phyloP scores from a whole-genome alignment of 768 basidiomycete species.

The Lanmaoa pseudosensibilis region DNA sequence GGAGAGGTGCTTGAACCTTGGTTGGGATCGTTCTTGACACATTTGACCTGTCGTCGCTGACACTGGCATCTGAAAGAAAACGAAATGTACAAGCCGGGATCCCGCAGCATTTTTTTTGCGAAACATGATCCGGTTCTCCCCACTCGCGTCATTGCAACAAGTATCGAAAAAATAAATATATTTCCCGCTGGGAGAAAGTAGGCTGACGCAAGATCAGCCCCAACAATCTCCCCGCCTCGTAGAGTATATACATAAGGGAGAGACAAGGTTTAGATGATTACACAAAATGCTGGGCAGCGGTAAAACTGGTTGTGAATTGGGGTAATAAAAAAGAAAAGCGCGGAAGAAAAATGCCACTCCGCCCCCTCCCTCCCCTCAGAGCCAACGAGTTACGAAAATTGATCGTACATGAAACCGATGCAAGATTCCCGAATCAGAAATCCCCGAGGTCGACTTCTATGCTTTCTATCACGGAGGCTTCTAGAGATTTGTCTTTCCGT shows the following conservation, averaged over 20 bases:
- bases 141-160: background rate
- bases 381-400: background rate
- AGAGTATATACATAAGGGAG: constrained; percentile 6
- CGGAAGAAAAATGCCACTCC: background rate
- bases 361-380: background rate
- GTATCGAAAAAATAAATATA: background rate
- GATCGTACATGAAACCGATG: constrained; percentile 1
- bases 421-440: constrained; percentile 44
- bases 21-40: no score
- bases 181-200: background rate
- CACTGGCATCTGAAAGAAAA: no score
- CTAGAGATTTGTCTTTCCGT: constrained; percentile 45
- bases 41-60: no score
- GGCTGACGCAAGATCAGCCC: constrained; percentile 9
- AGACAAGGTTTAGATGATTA: background rate
- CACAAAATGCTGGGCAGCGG: background rate
- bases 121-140: background rate
- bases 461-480: constrained; percentile 58
- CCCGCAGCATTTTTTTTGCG: background rate
- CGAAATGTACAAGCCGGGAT: no score
- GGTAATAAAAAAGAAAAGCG: background rate
- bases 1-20: no score
- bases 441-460: constrained; percentile 80
- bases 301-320: background rate
- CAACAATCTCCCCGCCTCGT: background rate